A percentile compares a stretch with the other conserved stretches of the same genome.
phyloP scores from a whole-genome alignment of 2,329 filamentous ascomycete species.

The Aspergillus clavatus region DNA sequence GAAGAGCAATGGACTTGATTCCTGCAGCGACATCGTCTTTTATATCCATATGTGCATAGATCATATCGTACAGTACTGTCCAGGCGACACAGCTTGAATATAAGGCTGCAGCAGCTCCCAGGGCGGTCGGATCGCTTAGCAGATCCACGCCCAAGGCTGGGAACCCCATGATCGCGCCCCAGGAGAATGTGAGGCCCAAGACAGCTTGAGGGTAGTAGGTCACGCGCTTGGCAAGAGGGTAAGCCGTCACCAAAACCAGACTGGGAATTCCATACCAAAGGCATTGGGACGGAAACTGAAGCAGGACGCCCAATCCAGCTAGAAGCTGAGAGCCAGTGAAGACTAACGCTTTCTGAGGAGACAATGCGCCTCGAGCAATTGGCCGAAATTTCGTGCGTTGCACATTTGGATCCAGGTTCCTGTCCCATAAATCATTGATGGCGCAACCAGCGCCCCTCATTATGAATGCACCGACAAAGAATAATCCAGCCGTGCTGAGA shows the following conservation, averaged over 20 bases:
- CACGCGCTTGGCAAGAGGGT: constrained; percentile 50
- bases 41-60: constrained; percentile 51
- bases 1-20: constrained; percentile 49
- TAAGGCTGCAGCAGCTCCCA: constrained; percentile 38
- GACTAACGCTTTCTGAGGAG: constrained; percentile 39
- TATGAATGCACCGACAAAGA: constrained; percentile 44
- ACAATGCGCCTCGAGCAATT: constrained; percentile 49
- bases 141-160: constrained; percentile 45
- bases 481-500: constrained; percentile 35
- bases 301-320: constrained; percentile 39
- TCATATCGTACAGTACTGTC: constrained; percentile 49
- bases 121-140: constrained; percentile 33
- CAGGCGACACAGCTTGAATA: constrained; percentile 47
- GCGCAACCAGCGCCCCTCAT: constrained; percentile 50
- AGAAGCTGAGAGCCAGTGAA: constrained; percentile 44
- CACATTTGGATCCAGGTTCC: constrained; percentile 50
- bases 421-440: constrained; percentile 55
- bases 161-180: constrained; percentile 47
- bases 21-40: constrained; percentile 47
- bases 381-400: constrained; percentile 49
- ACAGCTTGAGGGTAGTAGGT: constrained; percentile 52
- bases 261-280: constrained; percentile 43
- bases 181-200: constrained; percentile 49
- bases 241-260: constrained; percentile 42
- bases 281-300: constrained; percentile 40